Evolutionary conservation across 176 grass and related monocot species (phyloP), one percentile per base, ranked within the genome.

Genomic region (Carex scoparia): DNA sequence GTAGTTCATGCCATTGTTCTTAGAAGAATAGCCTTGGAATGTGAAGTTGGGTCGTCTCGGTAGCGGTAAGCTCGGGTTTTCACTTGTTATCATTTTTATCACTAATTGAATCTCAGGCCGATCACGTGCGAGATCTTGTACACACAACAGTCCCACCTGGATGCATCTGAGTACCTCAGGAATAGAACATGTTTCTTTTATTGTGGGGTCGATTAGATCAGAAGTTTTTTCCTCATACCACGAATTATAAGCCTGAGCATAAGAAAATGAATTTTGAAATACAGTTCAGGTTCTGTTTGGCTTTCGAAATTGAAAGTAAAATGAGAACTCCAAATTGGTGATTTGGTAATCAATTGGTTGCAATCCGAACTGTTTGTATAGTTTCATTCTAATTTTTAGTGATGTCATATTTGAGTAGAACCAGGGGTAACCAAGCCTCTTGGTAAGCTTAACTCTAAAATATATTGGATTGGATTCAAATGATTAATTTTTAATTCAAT

Each of bases 111-210:
- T 92, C 51, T 89, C 86, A 3, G 90, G 90, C 69, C 88, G 74
- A 31, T 67, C 19, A 48, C 66, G 66, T 8, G 90, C 84, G 15
- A 81, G 84, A 60, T 94, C 88, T 85, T 94, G 75, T 0, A 90
- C 92, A 55, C 90, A 92, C 49, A 94, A 81, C n/a, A 94, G 88
- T 48, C 86, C 90, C 3, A 90, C 86, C 60, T 94, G 89, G 57
- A 92, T 86, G 90, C 88, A 90, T 8, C 85, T 81, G 54, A 65
- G 18, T 19, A 75, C 80, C 10, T 88, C 86, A 8, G 84, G 80
- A 11, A 55, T 0, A 7, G 63, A 86, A 4, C 74, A 88, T 35
- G 65, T 79, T 57, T 79, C 69, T 32, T 46, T 9, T 62, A 90
- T 60, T 27, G 48, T 84, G 10, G 84, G 66, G 49, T 94, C 88